These are phyloP conservation scores for Myriangium duriaei DNA, from an alignment of 2,329 filamentous ascomycete genomes.

Conservation along the genomic window DNA sequence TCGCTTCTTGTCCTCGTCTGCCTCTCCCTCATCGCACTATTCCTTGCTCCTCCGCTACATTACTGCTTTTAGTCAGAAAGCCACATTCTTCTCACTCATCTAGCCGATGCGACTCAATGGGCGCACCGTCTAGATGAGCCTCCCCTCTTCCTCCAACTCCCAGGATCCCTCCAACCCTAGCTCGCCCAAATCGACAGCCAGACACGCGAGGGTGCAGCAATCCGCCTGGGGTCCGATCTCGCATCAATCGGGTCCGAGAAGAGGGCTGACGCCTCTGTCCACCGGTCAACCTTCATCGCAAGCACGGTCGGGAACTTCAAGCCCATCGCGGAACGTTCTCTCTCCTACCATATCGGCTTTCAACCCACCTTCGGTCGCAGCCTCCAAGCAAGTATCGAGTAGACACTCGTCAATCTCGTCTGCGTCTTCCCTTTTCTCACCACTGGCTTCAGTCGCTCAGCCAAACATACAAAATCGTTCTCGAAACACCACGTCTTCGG, in stretches of 20 bases:
- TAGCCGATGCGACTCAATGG: constrained; percentile 16
- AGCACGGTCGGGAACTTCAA: constrained; percentile 30
- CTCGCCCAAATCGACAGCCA: constrained; percentile 20
- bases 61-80: too few relatives aligned
- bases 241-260: constrained; percentile 43
- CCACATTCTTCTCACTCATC: constrained; percentile 5
- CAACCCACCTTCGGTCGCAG: constrained; percentile 37
- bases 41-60: not conserved
- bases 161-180: constrained; percentile 15
- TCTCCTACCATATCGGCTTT: constrained; percentile 42
- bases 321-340: constrained; percentile 37
- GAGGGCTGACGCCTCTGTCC: constrained; percentile 46
- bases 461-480: constrained; percentile 44
- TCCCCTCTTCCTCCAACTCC: constrained; percentile 35
- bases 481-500: constrained; percentile 43
- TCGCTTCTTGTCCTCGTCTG: too few relatives aligned
- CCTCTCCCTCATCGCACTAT: not conserved
- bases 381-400: constrained; percentile 37
- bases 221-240: constrained; percentile 45
- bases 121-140: constrained; percentile 37
- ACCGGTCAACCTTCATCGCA: constrained; percentile 34
- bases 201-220: constrained; percentile 38
- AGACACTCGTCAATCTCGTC: constrained; percentile 44
- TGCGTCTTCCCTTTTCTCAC: constrained; percentile 42
- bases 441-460: constrained; percentile 36